These are phyloP conservation scores for Coniochaeta hoffmannii DNA, from an alignment of 2,329 filamentous ascomycete genomes.

Conservation along the genomic window DNA sequence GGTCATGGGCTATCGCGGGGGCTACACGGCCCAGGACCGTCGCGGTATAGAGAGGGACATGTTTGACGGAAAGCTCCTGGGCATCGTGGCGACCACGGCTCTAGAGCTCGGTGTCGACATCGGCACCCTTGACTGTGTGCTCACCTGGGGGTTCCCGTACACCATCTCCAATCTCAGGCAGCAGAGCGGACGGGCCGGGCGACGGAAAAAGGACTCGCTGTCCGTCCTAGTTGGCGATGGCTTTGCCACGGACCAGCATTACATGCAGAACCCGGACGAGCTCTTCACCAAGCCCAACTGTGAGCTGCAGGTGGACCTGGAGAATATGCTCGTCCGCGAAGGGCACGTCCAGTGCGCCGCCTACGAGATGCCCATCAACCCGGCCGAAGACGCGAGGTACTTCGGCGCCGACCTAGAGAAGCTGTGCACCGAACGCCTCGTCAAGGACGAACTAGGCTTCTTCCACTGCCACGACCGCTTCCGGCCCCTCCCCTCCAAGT, in stretches of 20 bases:
- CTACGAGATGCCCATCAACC: conserved; percentile 86
- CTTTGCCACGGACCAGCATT: conserved; percentile 88
- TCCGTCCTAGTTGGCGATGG: conserved; percentile 84
- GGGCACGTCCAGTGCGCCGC: conserved; percentile 95
- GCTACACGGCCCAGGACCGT: conserved; percentile 87
- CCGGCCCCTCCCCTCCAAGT: conserved; percentile 73
- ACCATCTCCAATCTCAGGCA: conserved; percentile 92
- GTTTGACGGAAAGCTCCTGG: conserved; percentile 91
- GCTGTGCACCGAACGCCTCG: conserved; percentile 66
- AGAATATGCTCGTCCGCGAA: conserved; percentile 84
- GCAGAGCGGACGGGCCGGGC: conserved; percentile 86
- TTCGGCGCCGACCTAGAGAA: conserved; percentile 68
- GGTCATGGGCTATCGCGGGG: conserved; percentile 93
- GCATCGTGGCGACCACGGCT: conserved; percentile 89
- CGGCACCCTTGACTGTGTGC: conserved; percentile 83
- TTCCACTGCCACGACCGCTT: conserved; percentile 89
- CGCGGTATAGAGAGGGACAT: conserved; percentile 87
- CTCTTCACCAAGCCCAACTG: conserved; percentile 89
- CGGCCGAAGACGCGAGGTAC: conserved; percentile 66
- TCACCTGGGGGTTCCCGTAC: conserved; percentile 92
- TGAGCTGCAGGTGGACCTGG: conserved; percentile 83
- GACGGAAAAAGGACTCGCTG: conserved; percentile 87
- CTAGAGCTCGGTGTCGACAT: conserved; percentile 94
- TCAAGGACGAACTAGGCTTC: conserved; percentile 69
- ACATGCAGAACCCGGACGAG: conserved; percentile 93